phyloP scores from a whole-genome alignment of 192 early-diverging fungal species.

The Entomortierella lignicola region DNA sequence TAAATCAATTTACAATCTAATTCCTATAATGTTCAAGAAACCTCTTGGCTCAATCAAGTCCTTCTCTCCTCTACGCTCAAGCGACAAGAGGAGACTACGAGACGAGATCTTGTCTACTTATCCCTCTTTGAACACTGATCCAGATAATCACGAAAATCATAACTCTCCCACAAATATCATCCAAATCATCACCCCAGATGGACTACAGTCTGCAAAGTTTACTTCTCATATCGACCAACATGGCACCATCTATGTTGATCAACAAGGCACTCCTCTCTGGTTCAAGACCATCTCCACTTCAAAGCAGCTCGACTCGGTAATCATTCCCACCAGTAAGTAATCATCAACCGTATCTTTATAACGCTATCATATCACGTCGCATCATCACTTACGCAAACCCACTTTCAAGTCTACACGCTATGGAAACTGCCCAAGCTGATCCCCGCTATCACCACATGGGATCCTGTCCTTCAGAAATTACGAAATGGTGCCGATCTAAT shows the following conservation, averaged over 20 bases:
- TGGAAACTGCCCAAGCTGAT: conserved; percentile 78
- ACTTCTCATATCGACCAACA: conserved; percentile 70
- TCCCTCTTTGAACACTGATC: too few species aligned
- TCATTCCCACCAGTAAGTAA: conserved; percentile 66
- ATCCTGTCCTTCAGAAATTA: conserved; percentile 75
- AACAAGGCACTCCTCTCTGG: conserved; percentile 73
- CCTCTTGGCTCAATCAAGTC: conserved; percentile 73
- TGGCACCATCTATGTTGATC: conserved; percentile 72
- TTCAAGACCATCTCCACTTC: conserved; percentile 62
- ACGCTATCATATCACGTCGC: neutral
- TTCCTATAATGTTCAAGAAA: conserved; percentile 77
- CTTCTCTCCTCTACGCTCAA: conserved; percentile 73
- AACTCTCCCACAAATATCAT: conserved; percentile 44
- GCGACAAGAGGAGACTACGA: conserved; percentile 73
- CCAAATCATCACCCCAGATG: conserved; percentile 62
- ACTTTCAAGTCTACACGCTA: conserved; percentile 73
- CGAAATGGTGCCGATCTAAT: conserved; percentile 87
- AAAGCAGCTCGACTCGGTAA: conserved; percentile 34
- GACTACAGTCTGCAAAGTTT: conserved; percentile 74
- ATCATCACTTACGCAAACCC: neutral
- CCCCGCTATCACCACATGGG: conserved; percentile 75
- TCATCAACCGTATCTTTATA: neutral
- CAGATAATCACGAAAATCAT: too few species aligned
- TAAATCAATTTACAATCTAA: neutral
- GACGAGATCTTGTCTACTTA: conserved; percentile 69